phyloP scores from a whole-genome alignment of 768 basidiomycete genomes.

The Leccinellum rugosiceps region DNA sequence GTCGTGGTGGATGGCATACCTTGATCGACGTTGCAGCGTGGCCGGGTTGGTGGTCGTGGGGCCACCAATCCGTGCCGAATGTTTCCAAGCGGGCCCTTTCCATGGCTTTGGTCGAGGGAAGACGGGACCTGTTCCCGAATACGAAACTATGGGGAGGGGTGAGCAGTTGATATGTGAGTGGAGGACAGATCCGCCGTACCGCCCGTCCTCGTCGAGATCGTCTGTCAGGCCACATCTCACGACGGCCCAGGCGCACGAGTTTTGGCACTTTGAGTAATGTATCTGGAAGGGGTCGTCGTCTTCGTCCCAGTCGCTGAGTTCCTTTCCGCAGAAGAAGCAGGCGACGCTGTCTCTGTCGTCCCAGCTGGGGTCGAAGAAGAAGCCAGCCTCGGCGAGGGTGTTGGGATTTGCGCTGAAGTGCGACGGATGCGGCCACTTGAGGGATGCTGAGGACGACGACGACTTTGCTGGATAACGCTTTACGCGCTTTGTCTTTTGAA shows the following conservation, averaged over 20 bases:
- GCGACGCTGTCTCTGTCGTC: conserved; percentile 71
- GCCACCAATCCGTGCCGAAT: conserved; percentile 74
- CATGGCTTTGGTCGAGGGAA: conserved; percentile 67
- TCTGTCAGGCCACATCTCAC: conserved; percentile 66
- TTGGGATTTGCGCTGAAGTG: conserved; percentile 66
- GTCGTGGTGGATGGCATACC: conserved; percentile 34
- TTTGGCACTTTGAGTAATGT: conserved; percentile 68
- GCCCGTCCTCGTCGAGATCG: conserved; percentile 55
- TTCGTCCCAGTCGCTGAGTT: conserved; percentile 80
- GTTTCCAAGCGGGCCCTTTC: conserved; percentile 71
- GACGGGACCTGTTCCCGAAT: conserved; percentile 54
- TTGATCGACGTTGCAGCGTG: conserved; percentile 73
- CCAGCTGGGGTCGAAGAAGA: conserved; percentile 72
- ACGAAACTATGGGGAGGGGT: conserved; percentile 43
- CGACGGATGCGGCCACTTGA: conserved; percentile 76
- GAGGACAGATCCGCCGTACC: conserved; percentile 37
- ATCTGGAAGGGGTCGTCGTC: conserved; percentile 85
- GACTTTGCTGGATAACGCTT: conserved; percentile 49
- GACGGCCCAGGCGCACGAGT: conserved; percentile 77
- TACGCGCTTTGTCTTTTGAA: conserved; percentile 57
- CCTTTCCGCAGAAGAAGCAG: conserved; percentile 83
- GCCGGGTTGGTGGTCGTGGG: conserved; percentile 57
- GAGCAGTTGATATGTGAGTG: not conserved
- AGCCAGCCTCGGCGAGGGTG: conserved; percentile 84
- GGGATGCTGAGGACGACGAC: conserved; percentile 41